Base-by-base conservation (phyloP, 2,329 filamentous ascomycete genomes). In the Penicillium oxalicum region DNA sequence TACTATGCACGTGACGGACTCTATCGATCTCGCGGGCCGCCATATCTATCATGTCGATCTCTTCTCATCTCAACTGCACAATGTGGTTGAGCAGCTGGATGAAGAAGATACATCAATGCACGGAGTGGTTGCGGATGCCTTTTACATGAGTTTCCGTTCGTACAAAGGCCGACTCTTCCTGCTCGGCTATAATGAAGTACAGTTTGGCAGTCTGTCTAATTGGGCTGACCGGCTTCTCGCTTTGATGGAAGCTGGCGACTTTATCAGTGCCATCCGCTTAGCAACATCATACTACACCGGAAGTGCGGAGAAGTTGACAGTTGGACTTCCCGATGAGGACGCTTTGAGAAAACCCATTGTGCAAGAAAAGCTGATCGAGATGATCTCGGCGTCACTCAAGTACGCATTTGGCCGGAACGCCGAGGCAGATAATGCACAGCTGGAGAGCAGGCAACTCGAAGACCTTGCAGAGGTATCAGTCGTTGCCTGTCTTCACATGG, bases 161-260 rank as follows among this genome's bases (percentile, higher is more conserved):
- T 98, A 97, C 72, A 98, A 97, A 68, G 91, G 93, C 4, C 82
- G 91, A 28, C 76, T 96, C 33, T 98, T 98, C 63, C 73, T 97
- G 4, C 77, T 98, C 7, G 91, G 93, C n/a, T 91, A 91, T 71
- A 93, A 91, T 62, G 91, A 97, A 63, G 76, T 96, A 36, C 88
- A 89, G 0, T 88, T 97, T 41, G 93, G 93, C 2, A 87, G 87
- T 4, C 72, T 98, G 32, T 97, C 93, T 0, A 98, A 98, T 59
- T 98, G 93, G 93, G 91, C 93, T 2, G 93, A 98, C 68, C 80
- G 93, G 36, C 75, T 98, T 13, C 83, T 96, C 56, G 91, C 91
- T 0, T 77, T 97, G 58, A 96, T 98, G 88, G 91, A 97, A 66
- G 82, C 90, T 48, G 93, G 93, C n/a, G 90, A 97, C 68, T 95